These are phyloP conservation scores for Candida chilensis DNA, from an alignment of 805 yeast species.

Conservation along the genomic window DNA sequence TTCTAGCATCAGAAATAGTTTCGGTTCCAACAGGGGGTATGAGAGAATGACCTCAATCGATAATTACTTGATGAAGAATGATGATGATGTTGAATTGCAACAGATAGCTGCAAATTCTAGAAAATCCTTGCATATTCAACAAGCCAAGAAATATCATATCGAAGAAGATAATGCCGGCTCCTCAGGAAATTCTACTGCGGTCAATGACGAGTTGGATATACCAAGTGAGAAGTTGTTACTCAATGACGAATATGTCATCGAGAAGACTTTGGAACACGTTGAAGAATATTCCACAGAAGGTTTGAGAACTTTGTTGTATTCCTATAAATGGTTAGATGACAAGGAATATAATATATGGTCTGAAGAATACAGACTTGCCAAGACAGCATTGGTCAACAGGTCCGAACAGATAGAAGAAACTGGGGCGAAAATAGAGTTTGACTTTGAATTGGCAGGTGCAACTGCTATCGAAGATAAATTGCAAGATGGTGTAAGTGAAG, in stretches of 20 bases:
- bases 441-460: conserved; percentile 74
- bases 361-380: conserved; percentile 60
- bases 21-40: conserved; percentile 7
- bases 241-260: conserved; percentile 72
- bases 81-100: conserved; percentile 40
- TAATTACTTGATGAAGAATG: conserved; percentile 27
- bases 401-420: conserved; percentile 54
- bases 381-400: conserved; percentile 65
- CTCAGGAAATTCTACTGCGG: conserved; percentile 2
- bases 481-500: conserved; percentile 94
- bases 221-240: conserved; percentile 47
- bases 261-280: conserved; percentile 79
- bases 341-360: conserved; percentile 62
- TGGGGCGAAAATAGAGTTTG: conserved; percentile 65
- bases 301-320: conserved; percentile 78
- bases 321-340: conserved; percentile 61
- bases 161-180: conserved; percentile 6
- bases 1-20: conserved; percentile 17
- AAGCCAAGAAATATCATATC: conserved; percentile 42
- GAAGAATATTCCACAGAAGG: conserved; percentile 96
- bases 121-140: conserved; percentile 51
- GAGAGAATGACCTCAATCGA: conserved; percentile 34
- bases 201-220: conserved; percentile 21
- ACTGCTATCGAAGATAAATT: conserved; percentile 96
- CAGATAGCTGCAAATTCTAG: conserved; percentile 44